Evolutionary conservation across 768 basidiomycete species (phyloP).

Genomic region (Boletus sp.): DNA sequence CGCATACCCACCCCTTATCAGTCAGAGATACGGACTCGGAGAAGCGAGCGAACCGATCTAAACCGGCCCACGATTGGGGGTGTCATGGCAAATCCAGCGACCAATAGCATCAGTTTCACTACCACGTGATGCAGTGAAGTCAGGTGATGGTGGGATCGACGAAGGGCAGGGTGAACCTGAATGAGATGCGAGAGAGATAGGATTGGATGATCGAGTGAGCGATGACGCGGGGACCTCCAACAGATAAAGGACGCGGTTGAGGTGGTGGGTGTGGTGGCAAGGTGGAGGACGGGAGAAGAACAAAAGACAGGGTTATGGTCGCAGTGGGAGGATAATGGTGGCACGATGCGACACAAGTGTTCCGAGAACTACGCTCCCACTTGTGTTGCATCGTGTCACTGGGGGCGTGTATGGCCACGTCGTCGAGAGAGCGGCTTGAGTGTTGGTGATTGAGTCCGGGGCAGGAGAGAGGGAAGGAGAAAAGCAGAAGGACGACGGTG

Average conservation of each 20-base stretch:
- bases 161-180: neutral
- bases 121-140: neutral
- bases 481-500: neutral
- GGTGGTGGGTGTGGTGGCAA: neutral
- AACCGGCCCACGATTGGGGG: neutral
- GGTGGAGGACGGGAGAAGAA: neutral
- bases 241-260: neutral
- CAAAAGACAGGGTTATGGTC: neutral
- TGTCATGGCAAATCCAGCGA: neutral
- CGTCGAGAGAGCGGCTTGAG: neutral
- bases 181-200: neutral
- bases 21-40: neutral
- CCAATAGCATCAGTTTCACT: neutral
- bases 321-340: neutral
- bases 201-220: neutral
- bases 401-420: neutral
- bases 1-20: neutral
- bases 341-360: constrained; percentile 33
- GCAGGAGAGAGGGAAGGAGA: neutral
- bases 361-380: constrained; percentile 48
- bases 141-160: constrained; percentile 6
- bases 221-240: neutral
- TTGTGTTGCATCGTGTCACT: constrained; percentile 24
- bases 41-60: constrained; percentile 3
- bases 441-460: neutral